Base-by-base conservation (phyloP, 805 yeast species). In the Saturnispora ahearnii region DNA sequence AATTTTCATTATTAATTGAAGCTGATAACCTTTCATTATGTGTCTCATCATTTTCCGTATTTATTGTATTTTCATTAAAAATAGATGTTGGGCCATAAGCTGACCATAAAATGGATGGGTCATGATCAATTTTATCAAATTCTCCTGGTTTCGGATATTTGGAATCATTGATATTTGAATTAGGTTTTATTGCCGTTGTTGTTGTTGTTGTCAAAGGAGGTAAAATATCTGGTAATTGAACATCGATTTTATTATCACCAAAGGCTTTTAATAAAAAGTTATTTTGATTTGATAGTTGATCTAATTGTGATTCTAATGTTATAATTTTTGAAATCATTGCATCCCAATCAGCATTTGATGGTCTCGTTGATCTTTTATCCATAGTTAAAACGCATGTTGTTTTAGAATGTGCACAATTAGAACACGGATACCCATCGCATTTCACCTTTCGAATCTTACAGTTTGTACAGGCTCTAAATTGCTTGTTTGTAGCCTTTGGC, bases 41-140 rank as follows among this genome's bases (percentile, higher is more conserved):
- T 26, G 29, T 21, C 31, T 42, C 45, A 4, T 41, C 32, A 12
- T 12, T 4, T 7, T 43, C 38, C 1, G 21, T 13, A 2, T 37
- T 28, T 3, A 28, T 22, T 8, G 31, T 46, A 51, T 52, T 22
- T 11, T 41, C 38, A 37, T 69, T 72, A 54, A 71, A 74, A 9
- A 75, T 73, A 37, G 60, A 57, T 6, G 59, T 56, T 7, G 62
- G 59, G 1, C 62, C 62, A 42, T 58, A 58, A 4, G 36, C 45
- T 24, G 55, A 59, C 45, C 50, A 41, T 15, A 41, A n/a, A 18
- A 49, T 26, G 6, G 51, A 32, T 10, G 54, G 46, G 13, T 53
- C 55, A 8, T 50, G 47, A 26, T 53, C 53, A 44, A 55, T 46
- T 26, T 37, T 48, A 6, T 53, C 51, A 34, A 55, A 58, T 8